Evolutionary conservation across 1,284 basidiomycete species (phyloP), one percentile per base, ranked within the genome.

Genomic region (Schizophyllum commune): DNA sequence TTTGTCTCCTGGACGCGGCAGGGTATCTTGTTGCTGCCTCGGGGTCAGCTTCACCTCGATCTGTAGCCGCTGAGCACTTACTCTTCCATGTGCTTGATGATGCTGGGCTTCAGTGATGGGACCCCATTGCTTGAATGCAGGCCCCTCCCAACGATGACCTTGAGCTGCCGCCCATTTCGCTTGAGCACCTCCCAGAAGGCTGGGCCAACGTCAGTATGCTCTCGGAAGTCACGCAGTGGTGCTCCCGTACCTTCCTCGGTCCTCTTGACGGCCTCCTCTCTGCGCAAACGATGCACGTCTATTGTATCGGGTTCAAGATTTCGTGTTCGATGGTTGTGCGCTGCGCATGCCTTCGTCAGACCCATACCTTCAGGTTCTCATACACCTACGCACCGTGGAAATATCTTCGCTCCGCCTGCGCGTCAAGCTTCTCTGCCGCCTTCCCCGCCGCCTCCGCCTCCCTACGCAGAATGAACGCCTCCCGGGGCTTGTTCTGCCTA

Each of bases 111-210:
- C 68, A 95, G 79, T 62, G 88, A 85, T 11, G 90, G 84, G 32
- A 84, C 77, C 61, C 86, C 83, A 58, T 82, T 79, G 55, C 78
- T 75, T 2, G 87, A 90, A 72, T 94, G 92, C 22, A 86, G 79
- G 1, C 92, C 92, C 66, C 84, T 85, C 55, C 91, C 91, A 5
- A 90, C 88, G 65, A 95, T 92, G 33, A 94, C 83, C 15, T 82
- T 77, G 34, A 96, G 72, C 61, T 82, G 77, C 0, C 39, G 39
- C 17, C 39, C 39, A 47, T 47, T 47, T 8, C 39, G 39, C 39
- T 47, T 47, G 39, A 47, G 39, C 8, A 47, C 39, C 17, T 47
- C 39, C 39, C 39, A 47, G 39, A 47, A 47, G 13, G 39, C 39
- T 47, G 9, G 39, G 2, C 2, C 39, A 17, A 8, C 39, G 17